Base-by-base conservation (phyloP, 2,329 filamentous ascomycete species). In the Penicillium capsulatum region DNA sequence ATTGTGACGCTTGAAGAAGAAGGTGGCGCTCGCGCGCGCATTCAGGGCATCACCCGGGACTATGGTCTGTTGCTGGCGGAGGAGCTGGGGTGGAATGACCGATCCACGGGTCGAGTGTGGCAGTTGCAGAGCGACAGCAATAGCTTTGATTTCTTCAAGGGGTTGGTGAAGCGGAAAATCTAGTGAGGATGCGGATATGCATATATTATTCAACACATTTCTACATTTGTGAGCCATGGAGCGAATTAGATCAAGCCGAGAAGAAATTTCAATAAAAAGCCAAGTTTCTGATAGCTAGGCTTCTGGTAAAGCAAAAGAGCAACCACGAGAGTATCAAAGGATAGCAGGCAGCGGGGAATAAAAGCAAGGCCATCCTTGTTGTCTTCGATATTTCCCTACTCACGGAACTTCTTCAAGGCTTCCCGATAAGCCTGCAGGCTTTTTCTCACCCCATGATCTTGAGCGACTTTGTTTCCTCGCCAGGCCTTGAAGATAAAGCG, bases 131-230 rank as follows among this genome's bases (percentile, higher is more conserved):
- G 89, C 63, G 92, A 98, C 64, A 88, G 90, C 61, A 98, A 98
- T 59, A 96, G 90, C 64, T 98, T 98, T 70, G 92, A 98, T 67
- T 98, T 95, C 64, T 94, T 95, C 69, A 86, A 79, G 59, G 92
- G 92, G 0, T 60, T 98, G 55, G 71, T 98, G 14, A 87, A 80
- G 70, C 78, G 83, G 57, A 97, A 94, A 72, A 65, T 81, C 2
- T 89, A 57, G 19, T n/a, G 22, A 7, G 7, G 11, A 7, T 24
- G 22, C 22, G n/a, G n/a, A 24, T 24, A 11, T 7, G n/a, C 16
- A 16, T 11, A 11, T 4, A 36, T 14, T 9, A 9, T 17, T 6
- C n/a, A n/a, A n/a, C n/a, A n/a, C n/a, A n/a, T n/a, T n/a, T n/a
- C n/a, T n/a, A n/a, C n/a, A n/a, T n/a, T n/a, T n/a, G n/a, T n/a